phyloP scores from a whole-genome alignment of 2,329 filamentous ascomycete genomes.

The Westerdykella sp. region DNA sequence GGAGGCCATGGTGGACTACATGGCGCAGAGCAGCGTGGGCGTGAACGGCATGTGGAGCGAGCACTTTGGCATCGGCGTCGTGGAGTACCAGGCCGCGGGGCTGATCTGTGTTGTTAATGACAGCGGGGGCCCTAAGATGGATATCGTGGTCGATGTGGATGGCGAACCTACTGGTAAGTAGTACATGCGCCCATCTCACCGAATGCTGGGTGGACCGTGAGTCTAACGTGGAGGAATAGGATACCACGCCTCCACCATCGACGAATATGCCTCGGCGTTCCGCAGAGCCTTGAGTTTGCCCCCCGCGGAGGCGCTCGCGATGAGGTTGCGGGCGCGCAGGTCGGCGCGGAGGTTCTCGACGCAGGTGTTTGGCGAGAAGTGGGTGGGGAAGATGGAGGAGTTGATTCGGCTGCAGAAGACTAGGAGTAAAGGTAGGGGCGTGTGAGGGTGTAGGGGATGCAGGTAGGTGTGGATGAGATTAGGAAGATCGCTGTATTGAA shows the following conservation, averaged over 20 bases:
- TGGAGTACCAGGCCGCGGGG: conserved; percentile 95
- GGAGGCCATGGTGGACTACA: conserved; percentile 75
- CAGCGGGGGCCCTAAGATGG: conserved; percentile 84
- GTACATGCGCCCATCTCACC: neutral
- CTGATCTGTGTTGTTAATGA: conserved; percentile 90
- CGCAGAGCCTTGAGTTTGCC: conserved; percentile 66
- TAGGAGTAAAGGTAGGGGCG: conserved; percentile 1
- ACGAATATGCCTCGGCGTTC: conserved; percentile 76
- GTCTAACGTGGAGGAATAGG: conserved; percentile 44
- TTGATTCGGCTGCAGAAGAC: conserved; percentile 51
- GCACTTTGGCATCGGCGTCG: conserved; percentile 96
- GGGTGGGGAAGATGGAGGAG: conserved; percentile 67
- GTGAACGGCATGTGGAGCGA: conserved; percentile 99
- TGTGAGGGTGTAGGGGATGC: no score
- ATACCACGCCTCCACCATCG: conserved; percentile 73
- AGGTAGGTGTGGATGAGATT: no score
- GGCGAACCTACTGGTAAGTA: conserved; percentile 65
- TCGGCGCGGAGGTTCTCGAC: conserved; percentile 85
- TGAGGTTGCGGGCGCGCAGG: conserved; percentile 67
- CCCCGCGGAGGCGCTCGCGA: conserved; percentile 59
- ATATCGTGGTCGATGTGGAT: conserved; percentile 80
- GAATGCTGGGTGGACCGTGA: neutral
- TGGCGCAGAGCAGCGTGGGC: conserved; percentile 71
- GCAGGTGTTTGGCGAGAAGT: conserved; percentile 72
- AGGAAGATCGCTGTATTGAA: no score